Conservation (phyloP, 352 stramenopile species). For the Pythium myriotylum region DNA sequence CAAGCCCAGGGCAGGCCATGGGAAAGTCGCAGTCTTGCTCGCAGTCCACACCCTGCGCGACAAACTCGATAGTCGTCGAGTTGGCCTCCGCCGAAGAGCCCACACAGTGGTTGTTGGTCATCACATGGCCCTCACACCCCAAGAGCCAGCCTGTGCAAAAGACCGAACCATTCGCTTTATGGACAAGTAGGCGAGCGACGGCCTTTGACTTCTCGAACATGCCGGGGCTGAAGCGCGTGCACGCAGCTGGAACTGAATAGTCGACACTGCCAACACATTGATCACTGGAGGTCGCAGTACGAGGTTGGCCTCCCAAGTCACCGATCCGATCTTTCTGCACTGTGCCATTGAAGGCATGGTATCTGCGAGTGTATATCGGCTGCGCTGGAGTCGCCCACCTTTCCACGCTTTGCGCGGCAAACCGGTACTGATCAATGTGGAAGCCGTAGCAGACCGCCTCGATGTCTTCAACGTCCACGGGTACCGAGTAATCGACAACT, state of each 20-base stretch:
- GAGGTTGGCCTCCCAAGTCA: too few species aligned
- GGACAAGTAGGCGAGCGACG: conserved; percentile 45
- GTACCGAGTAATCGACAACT: conserved; percentile 25
- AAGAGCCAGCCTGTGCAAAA: conserved; percentile 61
- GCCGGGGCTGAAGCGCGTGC: conserved; percentile 18
- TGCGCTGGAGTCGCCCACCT: not conserved
- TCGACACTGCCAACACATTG: conserved; percentile 25
- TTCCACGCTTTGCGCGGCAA: conserved; percentile 1
- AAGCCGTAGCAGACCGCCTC: conserved; percentile 32
- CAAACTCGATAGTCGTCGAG: conserved; percentile 47
- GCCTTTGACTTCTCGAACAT: conserved; percentile 29
- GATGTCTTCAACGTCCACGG: not conserved
- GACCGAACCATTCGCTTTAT: conserved; percentile 40
- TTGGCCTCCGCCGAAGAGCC: conserved; percentile 31
- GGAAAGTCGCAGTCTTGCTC: conserved; percentile 29
- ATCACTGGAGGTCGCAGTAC: not conserved
- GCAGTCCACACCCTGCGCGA: conserved; percentile 35
- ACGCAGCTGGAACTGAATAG: conserved; percentile 33
- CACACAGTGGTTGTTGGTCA: conserved; percentile 69
- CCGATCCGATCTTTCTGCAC: not conserved
- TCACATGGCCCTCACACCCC: conserved; percentile 53
- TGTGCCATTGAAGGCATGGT: not conserved
- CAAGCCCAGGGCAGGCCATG: conserved; percentile 34
- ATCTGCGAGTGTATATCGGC: not conserved
- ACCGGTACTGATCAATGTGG: conserved; percentile 42